These are phyloP conservation scores for Petunia axillaris DNA, from an alignment of 257 asterid species.

Conservation along the genomic window DNA sequence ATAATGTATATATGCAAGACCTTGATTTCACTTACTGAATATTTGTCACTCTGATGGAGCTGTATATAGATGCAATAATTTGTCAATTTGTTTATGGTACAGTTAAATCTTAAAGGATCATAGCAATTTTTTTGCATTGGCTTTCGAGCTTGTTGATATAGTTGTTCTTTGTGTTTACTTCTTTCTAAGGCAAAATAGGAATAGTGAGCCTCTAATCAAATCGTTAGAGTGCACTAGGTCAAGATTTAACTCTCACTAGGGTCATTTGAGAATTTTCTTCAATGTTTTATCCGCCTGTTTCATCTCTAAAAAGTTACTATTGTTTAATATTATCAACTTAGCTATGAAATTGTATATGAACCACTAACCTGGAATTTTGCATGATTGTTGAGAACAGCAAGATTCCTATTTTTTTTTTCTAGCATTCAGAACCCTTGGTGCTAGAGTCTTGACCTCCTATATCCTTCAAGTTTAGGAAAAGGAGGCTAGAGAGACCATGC, in stretches of 20 bases:
- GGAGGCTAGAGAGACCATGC: not conserved
- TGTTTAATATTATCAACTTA: not conserved
- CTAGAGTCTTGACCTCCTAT: constrained; percentile 9
- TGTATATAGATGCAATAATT: not conserved
- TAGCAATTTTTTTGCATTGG: not conserved
- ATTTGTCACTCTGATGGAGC: not conserved
- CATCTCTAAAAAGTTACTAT: not conserved
- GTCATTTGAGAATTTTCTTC: not conserved
- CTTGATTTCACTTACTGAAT: not conserved
- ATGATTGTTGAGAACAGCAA: constrained; percentile 11
- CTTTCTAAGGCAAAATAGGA: not conserved
- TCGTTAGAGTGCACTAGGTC: not conserved
- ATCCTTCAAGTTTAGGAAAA: not conserved
- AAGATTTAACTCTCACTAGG: not conserved
- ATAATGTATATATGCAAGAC: not conserved
- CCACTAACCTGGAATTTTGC: not conserved
- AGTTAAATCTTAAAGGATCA: not conserved
- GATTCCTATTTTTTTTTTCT: constrained; percentile 19
- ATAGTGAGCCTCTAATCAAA: not conserved
- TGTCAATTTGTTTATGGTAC: not conserved
- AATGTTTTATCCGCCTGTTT: not conserved
- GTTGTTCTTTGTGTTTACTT: not conserved
- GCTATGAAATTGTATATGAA: not conserved
- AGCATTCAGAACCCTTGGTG: not conserved
- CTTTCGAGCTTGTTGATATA: not conserved